Evolutionary conservation across 2,329 filamentous ascomycete genomes (phyloP).

Genomic region (Pestalotiopsis sp.): DNA sequence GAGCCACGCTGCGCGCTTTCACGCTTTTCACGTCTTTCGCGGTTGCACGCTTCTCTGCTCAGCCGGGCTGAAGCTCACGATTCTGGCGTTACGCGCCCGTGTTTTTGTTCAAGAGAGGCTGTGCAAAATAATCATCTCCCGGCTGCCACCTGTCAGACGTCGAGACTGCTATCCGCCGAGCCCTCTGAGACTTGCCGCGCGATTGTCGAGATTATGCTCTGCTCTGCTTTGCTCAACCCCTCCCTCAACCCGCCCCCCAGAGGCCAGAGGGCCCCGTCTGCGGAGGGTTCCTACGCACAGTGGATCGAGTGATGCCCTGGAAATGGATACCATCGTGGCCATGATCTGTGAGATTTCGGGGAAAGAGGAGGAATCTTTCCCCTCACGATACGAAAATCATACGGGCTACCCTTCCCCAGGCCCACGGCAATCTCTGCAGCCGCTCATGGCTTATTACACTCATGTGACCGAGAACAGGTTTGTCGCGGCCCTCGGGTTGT

Average conservation of each 20-base stretch:
- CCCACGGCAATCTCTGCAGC: conserved; percentile 18
- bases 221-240: background rate
- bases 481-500: background rate
- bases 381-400: conserved; percentile 21
- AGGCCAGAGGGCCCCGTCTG: background rate
- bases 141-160: conserved; percentile 4
- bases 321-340: background rate
- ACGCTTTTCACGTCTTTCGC: conserved; percentile 1
- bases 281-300: no score
- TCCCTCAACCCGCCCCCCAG: background rate
- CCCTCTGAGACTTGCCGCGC: conserved; percentile 2
- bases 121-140: background rate
- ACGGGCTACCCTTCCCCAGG: conserved; percentile 17
- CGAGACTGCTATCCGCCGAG: conserved; percentile 10
- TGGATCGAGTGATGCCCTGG: no score
- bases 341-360: background rate
- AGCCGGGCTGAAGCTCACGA: background rate
- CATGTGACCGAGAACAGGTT: background rate
- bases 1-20: background rate
- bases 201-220: background rate
- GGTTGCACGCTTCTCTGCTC: background rate
- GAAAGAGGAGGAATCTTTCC: conserved; percentile 17
- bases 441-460: conserved; percentile 17
- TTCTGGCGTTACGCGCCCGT: background rate
- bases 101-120: background rate